phyloP scores from a whole-genome alignment of 2,329 filamentous ascomycete species.

The Trichoderma guizhouense region DNA sequence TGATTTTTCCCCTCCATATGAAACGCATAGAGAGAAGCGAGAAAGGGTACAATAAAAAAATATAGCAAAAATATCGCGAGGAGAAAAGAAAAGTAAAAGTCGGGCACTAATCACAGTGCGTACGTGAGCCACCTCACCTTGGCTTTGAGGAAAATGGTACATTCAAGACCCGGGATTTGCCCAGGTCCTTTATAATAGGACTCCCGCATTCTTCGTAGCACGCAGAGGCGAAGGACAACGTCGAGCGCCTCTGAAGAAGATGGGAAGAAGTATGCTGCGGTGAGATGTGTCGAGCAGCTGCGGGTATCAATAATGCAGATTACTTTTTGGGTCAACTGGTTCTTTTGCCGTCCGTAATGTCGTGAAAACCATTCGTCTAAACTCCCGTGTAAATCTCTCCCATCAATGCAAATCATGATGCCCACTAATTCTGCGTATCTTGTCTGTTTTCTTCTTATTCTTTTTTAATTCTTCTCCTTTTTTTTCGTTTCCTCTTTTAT shows the following conservation, averaged over 20 bases:
- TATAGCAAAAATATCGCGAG: background rate
- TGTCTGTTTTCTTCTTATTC: background rate
- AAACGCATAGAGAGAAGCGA: constrained; percentile 6
- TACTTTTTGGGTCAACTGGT: constrained; percentile 30
- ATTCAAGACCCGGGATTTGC: background rate
- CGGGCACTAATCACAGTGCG: constrained; percentile 7
- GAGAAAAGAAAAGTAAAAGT: background rate
- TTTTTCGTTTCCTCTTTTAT: background rate
- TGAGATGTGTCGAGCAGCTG: constrained; percentile 19
- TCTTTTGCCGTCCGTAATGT: constrained; percentile 30
- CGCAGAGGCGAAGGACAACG: background rate
- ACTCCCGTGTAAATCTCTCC: constrained; percentile 26
- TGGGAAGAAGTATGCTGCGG: constrained; percentile 15
- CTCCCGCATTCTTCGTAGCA: constrained; percentile 9
- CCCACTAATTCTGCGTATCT: background rate
- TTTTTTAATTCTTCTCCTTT: background rate
- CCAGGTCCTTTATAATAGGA: background rate
- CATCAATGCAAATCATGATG: constrained; percentile 11
- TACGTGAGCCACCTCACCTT: constrained; percentile 7
- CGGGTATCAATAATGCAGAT: constrained; percentile 34
- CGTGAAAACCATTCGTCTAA: constrained; percentile 25
- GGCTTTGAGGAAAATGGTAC: constrained; percentile 3
- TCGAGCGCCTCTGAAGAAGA: background rate
- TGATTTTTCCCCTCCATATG: background rate
- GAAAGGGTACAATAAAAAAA: background rate